Conservation (phyloP, 257 asterid genomes). For the Coffea canephora region DNA sequence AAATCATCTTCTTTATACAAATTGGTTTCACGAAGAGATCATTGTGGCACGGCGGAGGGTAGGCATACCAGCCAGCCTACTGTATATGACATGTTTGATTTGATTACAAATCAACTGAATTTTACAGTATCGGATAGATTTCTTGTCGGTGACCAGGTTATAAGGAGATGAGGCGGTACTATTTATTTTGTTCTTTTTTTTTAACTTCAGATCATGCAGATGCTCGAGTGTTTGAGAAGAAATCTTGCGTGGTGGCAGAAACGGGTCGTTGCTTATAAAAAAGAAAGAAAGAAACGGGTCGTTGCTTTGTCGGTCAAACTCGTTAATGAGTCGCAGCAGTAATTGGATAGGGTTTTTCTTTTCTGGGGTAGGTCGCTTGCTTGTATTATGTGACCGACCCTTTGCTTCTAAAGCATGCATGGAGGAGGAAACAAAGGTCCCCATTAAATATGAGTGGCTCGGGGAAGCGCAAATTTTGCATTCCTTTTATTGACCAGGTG, state of each 20-base stretch:
- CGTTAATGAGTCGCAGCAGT: not conserved
- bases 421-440: conserved; percentile 34
- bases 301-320: not conserved
- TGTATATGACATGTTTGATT: not conserved
- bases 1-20: not conserved
- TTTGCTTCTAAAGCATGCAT: conserved; percentile 18
- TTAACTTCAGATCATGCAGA: not conserved
- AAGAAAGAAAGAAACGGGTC: too few species aligned
- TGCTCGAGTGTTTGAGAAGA: not conserved
- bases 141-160: not conserved
- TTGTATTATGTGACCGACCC: conserved; percentile 20
- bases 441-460: conserved; percentile 14
- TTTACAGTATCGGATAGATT: not conserved
- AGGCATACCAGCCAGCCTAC: not conserved
- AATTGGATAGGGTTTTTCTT: not conserved
- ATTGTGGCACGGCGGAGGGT: not conserved
- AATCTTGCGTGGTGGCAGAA: not conserved
- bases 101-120: not conserved
- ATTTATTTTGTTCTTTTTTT: not conserved
- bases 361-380: not conserved
- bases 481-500: conserved; percentile 26
- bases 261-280: not conserved
- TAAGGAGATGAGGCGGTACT: not conserved
- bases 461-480: conserved; percentile 28
- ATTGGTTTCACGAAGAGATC: not conserved